Conservation (phyloP, 2,329 filamentous ascomycete species). For the Orbilia blumenaviensis region DNA sequence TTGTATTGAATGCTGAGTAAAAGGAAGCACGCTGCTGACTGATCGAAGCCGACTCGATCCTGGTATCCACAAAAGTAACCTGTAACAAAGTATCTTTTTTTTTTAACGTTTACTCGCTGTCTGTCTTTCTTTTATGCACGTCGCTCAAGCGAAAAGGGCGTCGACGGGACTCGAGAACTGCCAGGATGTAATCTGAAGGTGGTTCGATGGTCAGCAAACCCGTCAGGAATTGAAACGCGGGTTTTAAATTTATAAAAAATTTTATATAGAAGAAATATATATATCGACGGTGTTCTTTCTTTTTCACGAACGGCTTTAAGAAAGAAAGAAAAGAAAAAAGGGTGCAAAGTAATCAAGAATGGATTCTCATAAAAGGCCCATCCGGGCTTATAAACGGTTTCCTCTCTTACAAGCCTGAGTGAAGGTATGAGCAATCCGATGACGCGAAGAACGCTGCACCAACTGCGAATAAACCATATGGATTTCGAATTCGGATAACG, state of each 20-base stretch:
- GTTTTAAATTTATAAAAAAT: slow-evolving; percentile 4
- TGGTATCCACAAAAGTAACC: slow-evolving; percentile 14
- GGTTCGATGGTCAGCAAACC: slow-evolving; percentile 30
- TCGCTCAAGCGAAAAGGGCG: slow-evolving; percentile 4
- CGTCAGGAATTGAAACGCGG: slow-evolving; percentile 25
- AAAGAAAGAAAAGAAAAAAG: background rate
- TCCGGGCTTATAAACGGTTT: slow-evolving; percentile 2
- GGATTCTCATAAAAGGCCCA: background rate
- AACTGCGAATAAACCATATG: slow-evolving; percentile 11
- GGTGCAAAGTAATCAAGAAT: slow-evolving; percentile 13
- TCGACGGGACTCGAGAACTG: background rate
- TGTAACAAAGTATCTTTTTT: too few relatives aligned
- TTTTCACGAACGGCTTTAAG: background rate
- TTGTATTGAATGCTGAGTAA: slow-evolving; percentile 42
- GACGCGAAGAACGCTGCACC: slow-evolving; percentile 40
- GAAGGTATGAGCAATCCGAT: slow-evolving; percentile 51
- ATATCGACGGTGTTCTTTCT: background rate
- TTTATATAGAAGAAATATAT: background rate
- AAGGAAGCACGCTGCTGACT: slow-evolving; percentile 47
- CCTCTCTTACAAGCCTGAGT: slow-evolving; percentile 28
- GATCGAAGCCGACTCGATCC: slow-evolving; percentile 42
- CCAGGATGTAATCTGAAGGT: slow-evolving; percentile 25
- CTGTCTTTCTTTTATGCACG: background rate
- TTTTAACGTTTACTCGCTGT: too few relatives aligned
- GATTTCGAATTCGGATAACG: background rate